Conservation (phyloP, 1,284 basidiomycete genomes). For the Irpex sp. region DNA sequence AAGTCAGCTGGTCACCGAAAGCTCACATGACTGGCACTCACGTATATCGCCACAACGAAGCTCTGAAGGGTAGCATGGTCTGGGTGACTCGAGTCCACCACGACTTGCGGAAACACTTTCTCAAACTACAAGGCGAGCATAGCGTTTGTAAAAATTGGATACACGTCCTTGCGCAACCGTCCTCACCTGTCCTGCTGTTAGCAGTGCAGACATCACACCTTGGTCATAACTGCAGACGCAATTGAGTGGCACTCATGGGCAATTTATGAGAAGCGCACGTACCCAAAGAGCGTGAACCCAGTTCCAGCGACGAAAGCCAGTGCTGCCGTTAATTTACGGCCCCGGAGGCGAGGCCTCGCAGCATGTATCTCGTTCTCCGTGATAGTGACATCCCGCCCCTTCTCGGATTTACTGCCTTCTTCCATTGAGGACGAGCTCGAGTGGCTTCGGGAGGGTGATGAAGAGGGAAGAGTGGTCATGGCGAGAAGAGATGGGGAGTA, state of each 20-base stretch:
- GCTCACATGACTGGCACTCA: conserved; percentile 21
- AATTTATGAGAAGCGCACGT: conserved; percentile 11
- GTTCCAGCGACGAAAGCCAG: conserved; percentile 49
- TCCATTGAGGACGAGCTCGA: conserved; percentile 2
- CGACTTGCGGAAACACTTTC: conserved; percentile 43
- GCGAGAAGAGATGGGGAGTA: not conserved
- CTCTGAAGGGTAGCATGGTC: conserved; percentile 50
- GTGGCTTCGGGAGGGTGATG: not conserved
- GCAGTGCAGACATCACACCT: conserved; percentile 57
- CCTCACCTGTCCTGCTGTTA: conserved; percentile 43
- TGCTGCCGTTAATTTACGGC: conserved; percentile 36
- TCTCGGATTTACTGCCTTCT: conserved; percentile 5
- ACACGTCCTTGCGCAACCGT: not conserved
- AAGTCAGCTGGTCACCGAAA: not conserved
- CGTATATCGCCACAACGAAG: conserved; percentile 50
- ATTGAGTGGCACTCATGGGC: not conserved
- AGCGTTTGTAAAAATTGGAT: not conserved
- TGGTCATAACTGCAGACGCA: conserved; percentile 46
- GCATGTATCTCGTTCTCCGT: conserved; percentile 11
- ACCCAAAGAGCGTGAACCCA: conserved; percentile 57
- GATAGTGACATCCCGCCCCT: conserved; percentile 5
- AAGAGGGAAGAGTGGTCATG: not conserved
- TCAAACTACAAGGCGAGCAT: conserved; percentile 34
- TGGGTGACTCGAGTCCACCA: conserved; percentile 27
- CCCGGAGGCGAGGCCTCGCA: conserved; percentile 31